Evolutionary conservation across 176 grass and related monocot genomes (phyloP).

Genomic region (Dendrocalamus sinicus): DNA sequence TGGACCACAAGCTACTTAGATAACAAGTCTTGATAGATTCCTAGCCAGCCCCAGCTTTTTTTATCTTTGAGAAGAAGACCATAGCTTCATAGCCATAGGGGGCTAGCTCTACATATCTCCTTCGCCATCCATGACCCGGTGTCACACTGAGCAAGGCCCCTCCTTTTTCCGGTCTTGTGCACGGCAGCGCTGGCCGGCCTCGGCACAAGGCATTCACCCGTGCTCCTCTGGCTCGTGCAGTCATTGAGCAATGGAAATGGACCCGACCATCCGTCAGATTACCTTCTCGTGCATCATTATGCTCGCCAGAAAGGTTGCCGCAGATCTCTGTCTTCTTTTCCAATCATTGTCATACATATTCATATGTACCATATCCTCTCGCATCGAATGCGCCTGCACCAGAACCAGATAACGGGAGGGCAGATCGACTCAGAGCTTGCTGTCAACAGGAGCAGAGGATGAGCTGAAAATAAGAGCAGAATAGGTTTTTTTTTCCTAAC

Average conservation of each 20-base stretch:
- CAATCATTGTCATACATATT: conserved; percentile 66
- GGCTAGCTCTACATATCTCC: conserved; percentile 33
- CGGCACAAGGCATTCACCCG: conserved; percentile 47
- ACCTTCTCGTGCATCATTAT: conserved; percentile 72
- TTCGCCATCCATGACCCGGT: conserved; percentile 52
- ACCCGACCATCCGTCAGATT: conserved; percentile 58
- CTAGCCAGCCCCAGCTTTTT: conserved; percentile 41
- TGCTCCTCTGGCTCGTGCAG: conserved; percentile 44
- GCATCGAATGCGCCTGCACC: conserved; percentile 43
- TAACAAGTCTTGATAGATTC: conserved; percentile 62
- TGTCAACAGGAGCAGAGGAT: conserved; percentile 32
- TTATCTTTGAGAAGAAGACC: conserved; percentile 37
- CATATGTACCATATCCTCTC: conserved; percentile 46
- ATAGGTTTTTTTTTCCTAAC: not conserved
- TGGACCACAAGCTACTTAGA: conserved; percentile 59
- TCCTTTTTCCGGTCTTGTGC: conserved; percentile 39
- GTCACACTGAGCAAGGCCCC: conserved; percentile 1
- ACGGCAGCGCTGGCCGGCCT: conserved; percentile 53
- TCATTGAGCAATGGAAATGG: conserved; percentile 50
- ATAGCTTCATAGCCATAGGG: conserved; percentile 3
- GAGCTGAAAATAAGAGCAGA: conserved; percentile 35
- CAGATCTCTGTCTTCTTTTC: conserved; percentile 67
- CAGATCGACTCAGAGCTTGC: conserved; percentile 33
- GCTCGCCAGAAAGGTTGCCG: conserved; percentile 68
- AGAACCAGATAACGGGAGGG: conserved; percentile 26